These are phyloP conservation scores for Colletotrichum siamense DNA, from an alignment of 2,329 filamentous ascomycete species.

Conservation along the genomic window DNA sequence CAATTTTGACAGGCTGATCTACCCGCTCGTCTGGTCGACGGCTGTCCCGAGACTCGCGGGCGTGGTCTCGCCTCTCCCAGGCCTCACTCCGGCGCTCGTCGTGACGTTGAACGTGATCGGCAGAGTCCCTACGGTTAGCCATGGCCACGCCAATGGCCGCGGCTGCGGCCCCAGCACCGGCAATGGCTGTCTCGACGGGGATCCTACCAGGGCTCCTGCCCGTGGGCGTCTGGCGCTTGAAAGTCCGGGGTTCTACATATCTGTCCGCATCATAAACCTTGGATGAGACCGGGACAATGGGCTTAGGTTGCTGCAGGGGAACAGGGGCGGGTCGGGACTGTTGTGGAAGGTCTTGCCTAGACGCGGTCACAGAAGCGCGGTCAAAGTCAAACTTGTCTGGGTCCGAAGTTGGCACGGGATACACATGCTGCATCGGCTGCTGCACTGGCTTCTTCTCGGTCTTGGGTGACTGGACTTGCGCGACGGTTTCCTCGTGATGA, in stretches of 20 bases:
- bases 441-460: constrained; percentile 52
- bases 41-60: constrained; percentile 30
- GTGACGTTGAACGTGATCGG: constrained; percentile 31
- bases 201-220: constrained; percentile 44
- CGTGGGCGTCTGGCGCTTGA: constrained; percentile 38
- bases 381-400: constrained; percentile 65
- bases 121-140: constrained; percentile 35
- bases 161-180: constrained; percentile 53
- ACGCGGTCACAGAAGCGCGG: constrained; percentile 53
- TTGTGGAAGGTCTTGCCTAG: constrained; percentile 43
- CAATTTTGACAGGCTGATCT: constrained; percentile 19
- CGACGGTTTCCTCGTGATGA: constrained; percentile 42
- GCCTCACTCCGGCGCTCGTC: not conserved
- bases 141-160: constrained; percentile 54
- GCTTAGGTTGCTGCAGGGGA: constrained; percentile 85
- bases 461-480: constrained; percentile 39
- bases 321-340: constrained; percentile 62
- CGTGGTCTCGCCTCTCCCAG: constrained; percentile 8
- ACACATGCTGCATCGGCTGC: constrained; percentile 63
- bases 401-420: constrained; percentile 71
- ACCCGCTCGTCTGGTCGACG: constrained; percentile 31
- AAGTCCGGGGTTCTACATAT: constrained; percentile 39
- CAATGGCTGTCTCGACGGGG: constrained; percentile 50
- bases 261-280: constrained; percentile 66
- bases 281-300: constrained; percentile 74